phyloP scores from a whole-genome alignment of 768 basidiomycete species.

The Boletus reticulatus region DNA sequence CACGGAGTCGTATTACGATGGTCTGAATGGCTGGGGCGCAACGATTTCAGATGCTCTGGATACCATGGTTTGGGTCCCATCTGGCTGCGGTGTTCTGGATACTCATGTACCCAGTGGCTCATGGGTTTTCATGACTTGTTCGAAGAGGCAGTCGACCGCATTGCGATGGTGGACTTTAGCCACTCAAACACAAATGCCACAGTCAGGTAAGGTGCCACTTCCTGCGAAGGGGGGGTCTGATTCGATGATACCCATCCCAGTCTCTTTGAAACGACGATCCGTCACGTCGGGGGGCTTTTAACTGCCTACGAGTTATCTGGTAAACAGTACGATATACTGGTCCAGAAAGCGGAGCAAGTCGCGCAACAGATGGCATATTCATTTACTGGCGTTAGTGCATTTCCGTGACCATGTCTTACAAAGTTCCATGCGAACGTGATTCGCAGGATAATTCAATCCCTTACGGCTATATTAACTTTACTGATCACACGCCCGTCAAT shows the following conservation, averaged over 20 bases:
- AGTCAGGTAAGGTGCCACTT: constrained; percentile 37
- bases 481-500: constrained; percentile 30
- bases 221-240: background rate
- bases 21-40: constrained; percentile 50
- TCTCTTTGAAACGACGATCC: constrained; percentile 75
- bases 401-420: background rate
- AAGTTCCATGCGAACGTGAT: background rate
- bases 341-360: constrained; percentile 61
- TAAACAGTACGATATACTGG: constrained; percentile 40
- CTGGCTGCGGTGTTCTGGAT: background rate
- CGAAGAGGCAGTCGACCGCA: constrained; percentile 51
- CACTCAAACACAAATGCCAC: constrained; percentile 41
- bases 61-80: constrained; percentile 49
- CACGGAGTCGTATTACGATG: constrained; percentile 38
- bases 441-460: constrained; percentile 37
- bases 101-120: constrained; percentile 39
- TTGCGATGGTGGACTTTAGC: constrained; percentile 52
- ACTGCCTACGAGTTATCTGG: constrained; percentile 70
- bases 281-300: constrained; percentile 64
- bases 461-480: constrained; percentile 38
- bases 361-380: constrained; percentile 62
- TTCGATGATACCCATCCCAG: constrained; percentile 3
- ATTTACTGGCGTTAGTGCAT: constrained; percentile 51
- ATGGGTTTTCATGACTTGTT: constrained; percentile 63
- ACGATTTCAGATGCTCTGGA: constrained; percentile 60